These are phyloP conservation scores for Zizania palustris DNA, from an alignment of 202 grass and related monocot species.

Conservation along the genomic window DNA sequence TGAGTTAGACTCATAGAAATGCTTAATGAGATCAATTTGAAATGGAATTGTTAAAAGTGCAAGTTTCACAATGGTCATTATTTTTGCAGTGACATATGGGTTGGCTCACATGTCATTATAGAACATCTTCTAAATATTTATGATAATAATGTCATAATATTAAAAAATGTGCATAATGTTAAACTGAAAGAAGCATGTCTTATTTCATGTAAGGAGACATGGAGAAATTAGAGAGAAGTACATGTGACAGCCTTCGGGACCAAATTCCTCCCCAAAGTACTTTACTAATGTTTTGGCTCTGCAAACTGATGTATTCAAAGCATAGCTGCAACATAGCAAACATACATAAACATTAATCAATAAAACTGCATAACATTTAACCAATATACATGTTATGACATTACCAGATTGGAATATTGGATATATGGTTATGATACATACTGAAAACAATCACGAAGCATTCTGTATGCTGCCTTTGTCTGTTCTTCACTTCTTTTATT, in stretches of 20 bases:
- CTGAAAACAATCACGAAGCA: conserved; percentile 83
- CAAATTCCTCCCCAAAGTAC: conserved; percentile 90
- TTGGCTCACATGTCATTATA: not conserved
- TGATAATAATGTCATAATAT: not conserved
- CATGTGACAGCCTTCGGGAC: conserved; percentile 62
- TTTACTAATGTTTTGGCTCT: conserved; percentile 80
- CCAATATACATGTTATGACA: not conserved
- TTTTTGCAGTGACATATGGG: not conserved
- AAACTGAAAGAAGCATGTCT: conserved; percentile 27
- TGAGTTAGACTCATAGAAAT: conserved; percentile 14
- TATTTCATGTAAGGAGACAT: conserved; percentile 28
- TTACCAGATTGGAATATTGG: conserved; percentile 6
- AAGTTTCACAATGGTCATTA: conserved; percentile 1
- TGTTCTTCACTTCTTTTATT: conserved; percentile 88
- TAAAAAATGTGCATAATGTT: not conserved
- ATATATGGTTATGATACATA: conserved; percentile 46
- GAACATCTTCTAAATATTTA: not conserved
- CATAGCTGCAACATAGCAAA: conserved; percentile 66
- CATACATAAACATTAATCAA: conserved; percentile 24
- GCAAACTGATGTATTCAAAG: conserved; percentile 78
- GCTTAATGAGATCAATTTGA: conserved; percentile 6
- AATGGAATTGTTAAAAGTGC: not conserved
- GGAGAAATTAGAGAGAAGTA: conserved; percentile 52
- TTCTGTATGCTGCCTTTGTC: conserved; percentile 81
- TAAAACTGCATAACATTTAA: conserved; percentile 15